These are phyloP conservation scores for Teratosphaeria gauchensis DNA, from an alignment of 2,329 filamentous ascomycete genomes.

Conservation along the genomic window DNA sequence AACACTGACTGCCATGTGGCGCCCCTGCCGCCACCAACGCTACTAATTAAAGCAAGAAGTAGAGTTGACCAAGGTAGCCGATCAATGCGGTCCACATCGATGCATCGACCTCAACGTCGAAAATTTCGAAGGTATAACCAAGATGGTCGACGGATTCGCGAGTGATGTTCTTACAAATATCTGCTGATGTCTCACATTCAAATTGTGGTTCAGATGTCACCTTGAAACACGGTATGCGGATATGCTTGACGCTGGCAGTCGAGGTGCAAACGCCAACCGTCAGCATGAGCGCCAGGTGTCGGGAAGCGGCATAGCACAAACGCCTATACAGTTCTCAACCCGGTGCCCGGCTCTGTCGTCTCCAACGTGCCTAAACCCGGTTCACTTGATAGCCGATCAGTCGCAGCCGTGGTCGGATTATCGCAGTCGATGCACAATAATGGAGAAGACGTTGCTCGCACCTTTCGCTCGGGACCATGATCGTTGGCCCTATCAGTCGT, in stretches of 20 bases:
- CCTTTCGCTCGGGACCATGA: too few species aligned
- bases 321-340: too few species aligned
- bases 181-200: not conserved
- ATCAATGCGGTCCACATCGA: not conserved
- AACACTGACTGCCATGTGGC: not conserved
- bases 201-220: not conserved
- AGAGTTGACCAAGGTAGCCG: not conserved
- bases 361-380: too few species aligned
- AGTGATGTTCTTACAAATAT: not conserved
- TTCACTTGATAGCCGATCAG: too few species aligned
- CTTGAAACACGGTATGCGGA: not conserved
- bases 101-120: not conserved
- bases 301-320: too few species aligned
- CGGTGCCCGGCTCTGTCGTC: too few species aligned
- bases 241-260: not conserved
- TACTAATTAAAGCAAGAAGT: not conserved
- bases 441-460: too few species aligned
- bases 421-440: too few species aligned
- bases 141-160: not conserved
- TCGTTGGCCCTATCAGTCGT: too few species aligned
- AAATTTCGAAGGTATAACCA: too few species aligned
- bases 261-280: not conserved
- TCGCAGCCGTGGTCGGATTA: too few species aligned
- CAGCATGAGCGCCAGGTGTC: not conserved
- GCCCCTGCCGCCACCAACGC: not conserved